Conservation (phyloP, 768 basidiomycete genomes). For the Botryobasidium botryosum region DNA sequence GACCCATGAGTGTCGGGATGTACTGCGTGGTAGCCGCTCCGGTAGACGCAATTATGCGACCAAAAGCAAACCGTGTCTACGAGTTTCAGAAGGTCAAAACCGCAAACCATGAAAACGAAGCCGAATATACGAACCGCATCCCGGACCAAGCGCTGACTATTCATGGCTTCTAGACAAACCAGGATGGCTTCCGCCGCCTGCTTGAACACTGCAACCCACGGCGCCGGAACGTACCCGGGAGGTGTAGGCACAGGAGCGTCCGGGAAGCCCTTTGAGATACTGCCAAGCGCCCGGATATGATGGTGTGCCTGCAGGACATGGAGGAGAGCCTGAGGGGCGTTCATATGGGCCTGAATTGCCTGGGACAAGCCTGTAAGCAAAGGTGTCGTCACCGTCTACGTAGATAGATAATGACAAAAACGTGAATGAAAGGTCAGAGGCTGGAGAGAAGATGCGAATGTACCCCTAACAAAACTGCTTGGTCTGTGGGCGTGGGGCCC, state of each 20-base stretch:
- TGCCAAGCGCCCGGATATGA: constrained; percentile 84
- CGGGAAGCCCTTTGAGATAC: constrained; percentile 92
- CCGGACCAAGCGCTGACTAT: constrained; percentile 66
- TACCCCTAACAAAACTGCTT: constrained; percentile 32
- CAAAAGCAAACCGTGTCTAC: constrained; percentile 85
- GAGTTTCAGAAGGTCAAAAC: not conserved
- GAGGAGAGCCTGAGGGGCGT: constrained; percentile 46
- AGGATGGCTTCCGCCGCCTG: constrained; percentile 77
- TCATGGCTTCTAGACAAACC: constrained; percentile 77
- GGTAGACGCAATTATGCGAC: constrained; percentile 77
- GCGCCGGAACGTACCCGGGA: constrained; percentile 49
- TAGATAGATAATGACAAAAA: no score
- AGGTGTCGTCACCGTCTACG: constrained; percentile 68
- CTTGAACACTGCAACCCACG: constrained; percentile 56
- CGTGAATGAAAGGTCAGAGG: no score
- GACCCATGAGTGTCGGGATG: constrained; percentile 77
- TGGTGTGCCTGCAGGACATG: constrained; percentile 85
- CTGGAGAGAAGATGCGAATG: not conserved
- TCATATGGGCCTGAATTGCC: constrained; percentile 34
- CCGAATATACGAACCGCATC: constrained; percentile 55
- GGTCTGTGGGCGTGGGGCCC: constrained; percentile 45
- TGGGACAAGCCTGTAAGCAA: constrained; percentile 54
- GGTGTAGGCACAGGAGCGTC: constrained; percentile 61
- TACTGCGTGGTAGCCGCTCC: constrained; percentile 73
- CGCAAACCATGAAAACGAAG: not conserved